Percentiles rank a stretch among this genome's conserved stretches.
phyloP scores from a whole-genome alignment of 164 flowering plant genomes.

The Litsea cubeba region DNA sequence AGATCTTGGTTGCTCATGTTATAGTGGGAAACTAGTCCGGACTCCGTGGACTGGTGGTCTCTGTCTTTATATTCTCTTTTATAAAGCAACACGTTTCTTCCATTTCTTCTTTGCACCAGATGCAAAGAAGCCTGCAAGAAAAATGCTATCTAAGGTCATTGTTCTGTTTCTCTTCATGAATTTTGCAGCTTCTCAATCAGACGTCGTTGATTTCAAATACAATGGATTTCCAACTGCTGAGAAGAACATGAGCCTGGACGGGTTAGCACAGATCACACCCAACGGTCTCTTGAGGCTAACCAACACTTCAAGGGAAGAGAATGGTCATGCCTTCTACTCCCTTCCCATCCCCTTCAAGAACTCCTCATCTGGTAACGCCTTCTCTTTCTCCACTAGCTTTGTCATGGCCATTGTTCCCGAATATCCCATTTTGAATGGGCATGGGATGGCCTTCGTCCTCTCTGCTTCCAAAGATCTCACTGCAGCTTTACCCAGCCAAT shows the following conservation, averaged over 20 bases:
- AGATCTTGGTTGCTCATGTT: no score
- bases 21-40: no score
- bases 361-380: slow-evolving; percentile 1
- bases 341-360: slow-evolving; percentile 8
- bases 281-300: not conserved
- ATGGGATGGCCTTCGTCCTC: slow-evolving; percentile 3
- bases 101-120: no score
- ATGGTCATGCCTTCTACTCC: slow-evolving; percentile 3
- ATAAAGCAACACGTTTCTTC: no score
- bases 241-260: not conserved
- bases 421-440: not conserved
- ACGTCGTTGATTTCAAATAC: not conserved
- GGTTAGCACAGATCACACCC: not conserved
- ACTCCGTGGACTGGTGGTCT: no score
- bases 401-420: slow-evolving; percentile 13
- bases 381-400: slow-evolving; percentile 27
- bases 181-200: not conserved
- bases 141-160: not conserved
- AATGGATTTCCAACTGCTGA: not conserved
- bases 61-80: no score
- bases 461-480: not conserved
- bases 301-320: not conserved
- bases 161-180: not conserved
- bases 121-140: no score
- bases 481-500: not conserved